Evolutionary conservation across 2,329 filamentous ascomycete genomes (phyloP), one percentile per base, ranked within the genome.

Genomic region (Neodidymelliopsis sp.): DNA sequence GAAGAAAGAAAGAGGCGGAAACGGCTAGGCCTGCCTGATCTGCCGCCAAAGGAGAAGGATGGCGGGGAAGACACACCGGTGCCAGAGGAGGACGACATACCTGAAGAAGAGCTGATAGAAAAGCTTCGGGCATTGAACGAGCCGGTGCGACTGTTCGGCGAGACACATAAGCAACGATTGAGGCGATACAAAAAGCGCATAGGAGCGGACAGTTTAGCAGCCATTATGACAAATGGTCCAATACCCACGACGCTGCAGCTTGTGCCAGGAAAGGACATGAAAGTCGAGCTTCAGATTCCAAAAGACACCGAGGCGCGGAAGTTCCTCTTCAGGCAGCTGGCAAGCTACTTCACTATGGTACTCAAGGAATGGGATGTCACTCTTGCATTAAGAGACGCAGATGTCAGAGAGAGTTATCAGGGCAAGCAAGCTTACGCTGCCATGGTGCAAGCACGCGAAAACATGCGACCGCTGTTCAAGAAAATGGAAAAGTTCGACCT

Each of bases 261-360:
- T 1, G 86, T 97, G 2, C 84, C 88, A 6, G 92, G 95, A 74
- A 85, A 86, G 69, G 87, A 96, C 60, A 96, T 97, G 90, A 93
- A 92, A 72, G 85, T 97, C 18, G 42, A 56, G 4, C 77, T 84
- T 1, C 79, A 77, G 31, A 75, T 90, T 8, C 79, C 82, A 1
- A 79, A 81, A 62, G 88, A 92, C 60, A 77, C 77, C 15, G 83
- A 86, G 29, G 88, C 79, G 0, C 83, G 85, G 34, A 77, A 81
- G 33, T 91, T 88, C 73, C 77, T 99, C 29, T 93, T 88, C 76
- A 82, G 93, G 9, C 93, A 99, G 73, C 80, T 99, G 46, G 90
- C 89, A 15, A 94, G 90, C 37, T 99, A 97, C 78, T 97, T 99
- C 77, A 95, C 90, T 42, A 91, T 99, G 85, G 85, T 99, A n/a